Evolutionary conservation across 2,329 filamentous ascomycete genomes (phyloP).

Genomic region (Cylindrodendrum hubeiense): DNA sequence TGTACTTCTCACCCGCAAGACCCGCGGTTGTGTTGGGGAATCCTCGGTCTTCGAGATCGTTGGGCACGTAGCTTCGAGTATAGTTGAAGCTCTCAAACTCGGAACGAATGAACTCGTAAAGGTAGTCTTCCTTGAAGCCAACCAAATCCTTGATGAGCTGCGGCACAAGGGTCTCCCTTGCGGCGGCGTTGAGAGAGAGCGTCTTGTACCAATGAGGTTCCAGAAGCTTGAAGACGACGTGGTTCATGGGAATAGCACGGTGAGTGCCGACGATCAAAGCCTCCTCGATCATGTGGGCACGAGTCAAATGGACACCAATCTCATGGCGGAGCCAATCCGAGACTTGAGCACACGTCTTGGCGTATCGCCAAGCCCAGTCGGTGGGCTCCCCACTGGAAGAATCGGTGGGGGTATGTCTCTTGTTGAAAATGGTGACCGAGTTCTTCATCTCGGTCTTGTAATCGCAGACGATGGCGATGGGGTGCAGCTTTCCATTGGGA

Average conservation of each 20-base stretch:
- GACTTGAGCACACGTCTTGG: conserved; percentile 62
- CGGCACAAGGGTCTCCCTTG: conserved; percentile 58
- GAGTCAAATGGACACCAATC: conserved; percentile 58
- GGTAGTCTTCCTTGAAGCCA: conserved; percentile 53
- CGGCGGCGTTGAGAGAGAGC: conserved; percentile 61
- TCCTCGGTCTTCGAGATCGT: conserved; percentile 57
- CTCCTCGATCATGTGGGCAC: conserved; percentile 62
- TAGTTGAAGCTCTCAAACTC: conserved; percentile 60
- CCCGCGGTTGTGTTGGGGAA: conserved; percentile 52
- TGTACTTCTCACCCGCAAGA: conserved; percentile 52
- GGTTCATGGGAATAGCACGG: conserved; percentile 55
- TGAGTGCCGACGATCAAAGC: conserved; percentile 60
- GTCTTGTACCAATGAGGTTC: conserved; percentile 64
- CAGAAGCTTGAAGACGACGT: conserved; percentile 58
- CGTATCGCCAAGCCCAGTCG: conserved; percentile 66
- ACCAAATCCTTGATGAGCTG: conserved; percentile 57
- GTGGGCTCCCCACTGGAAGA: conserved; percentile 33
- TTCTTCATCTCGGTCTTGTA: conserved; percentile 56
- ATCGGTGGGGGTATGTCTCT: conserved; percentile 50
- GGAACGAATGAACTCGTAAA: conserved; percentile 52
- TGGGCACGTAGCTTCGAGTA: conserved; percentile 58
- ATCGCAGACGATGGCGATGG: conserved; percentile 62
- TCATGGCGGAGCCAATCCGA: conserved; percentile 64
- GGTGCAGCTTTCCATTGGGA: conserved; percentile 59
- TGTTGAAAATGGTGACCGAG: conserved; percentile 64